Evolutionary conservation across 345 rosid species (phyloP).

Genomic region (Citrus trifoliata): DNA sequence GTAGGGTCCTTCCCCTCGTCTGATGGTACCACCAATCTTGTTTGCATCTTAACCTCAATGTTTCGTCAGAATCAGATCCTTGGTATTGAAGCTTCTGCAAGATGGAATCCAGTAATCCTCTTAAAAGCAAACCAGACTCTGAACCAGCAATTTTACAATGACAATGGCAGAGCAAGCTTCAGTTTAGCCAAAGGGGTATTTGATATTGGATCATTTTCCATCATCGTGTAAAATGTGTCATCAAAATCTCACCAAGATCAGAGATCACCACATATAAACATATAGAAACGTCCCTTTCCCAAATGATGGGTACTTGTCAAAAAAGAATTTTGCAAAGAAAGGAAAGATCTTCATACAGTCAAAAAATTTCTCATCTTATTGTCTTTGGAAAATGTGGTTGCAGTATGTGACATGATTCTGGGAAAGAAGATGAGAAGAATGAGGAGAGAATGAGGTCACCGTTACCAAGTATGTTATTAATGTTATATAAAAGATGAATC

Average conservation of each 20-base stretch:
- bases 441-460: background rate
- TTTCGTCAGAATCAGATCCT: background rate
- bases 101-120: slow-evolving; percentile 11
- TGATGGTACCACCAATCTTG: slow-evolving; percentile 23
- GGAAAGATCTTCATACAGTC: background rate
- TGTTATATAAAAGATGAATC: background rate
- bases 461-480: background rate
- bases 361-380: background rate
- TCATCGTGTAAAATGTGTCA: background rate
- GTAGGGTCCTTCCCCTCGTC: slow-evolving; percentile 56
- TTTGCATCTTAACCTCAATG: slow-evolving; percentile 21
- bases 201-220: background rate
- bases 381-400: background rate
- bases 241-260: background rate
- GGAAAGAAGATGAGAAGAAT: background rate
- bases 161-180: background rate
- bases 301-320: background rate
- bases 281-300: background rate
- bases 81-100: background rate
- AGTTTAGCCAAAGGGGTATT: background rate
- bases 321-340: background rate
- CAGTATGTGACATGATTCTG: background rate
- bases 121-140: background rate
- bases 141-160: background rate
- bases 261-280: background rate